Conservation (phyloP, 805 yeast species). For the Cyberlindnera nakhonratchasimensis region DNA sequence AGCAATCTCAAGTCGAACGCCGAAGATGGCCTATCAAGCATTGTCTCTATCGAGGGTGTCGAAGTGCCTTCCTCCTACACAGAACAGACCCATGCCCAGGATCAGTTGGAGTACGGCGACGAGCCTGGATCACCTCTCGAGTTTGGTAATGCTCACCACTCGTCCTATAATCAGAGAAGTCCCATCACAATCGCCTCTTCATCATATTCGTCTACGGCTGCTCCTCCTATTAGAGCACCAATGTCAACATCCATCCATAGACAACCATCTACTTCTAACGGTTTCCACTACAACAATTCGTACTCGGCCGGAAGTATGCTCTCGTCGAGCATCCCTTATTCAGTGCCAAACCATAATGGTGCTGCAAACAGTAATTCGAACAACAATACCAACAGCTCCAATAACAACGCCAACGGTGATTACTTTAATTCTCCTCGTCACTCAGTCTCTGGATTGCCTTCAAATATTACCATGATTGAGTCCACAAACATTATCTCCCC, state of each 20-base stretch:
- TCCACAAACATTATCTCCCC: slow-evolving; percentile 74
- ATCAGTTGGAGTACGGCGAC: slow-evolving; percentile 8
- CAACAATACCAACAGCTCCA: slow-evolving; percentile 42
- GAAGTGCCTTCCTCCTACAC: slow-evolving; percentile 19
- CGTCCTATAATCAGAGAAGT: slow-evolving; percentile 20
- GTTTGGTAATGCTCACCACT: slow-evolving; percentile 6
- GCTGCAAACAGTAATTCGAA: slow-evolving; percentile 27
- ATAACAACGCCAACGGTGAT: slow-evolving; percentile 23
- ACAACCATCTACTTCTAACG: slow-evolving; percentile 22
- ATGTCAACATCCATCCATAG: slow-evolving; percentile 28
- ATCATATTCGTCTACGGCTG: slow-evolving; percentile 20
- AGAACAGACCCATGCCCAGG: no score
- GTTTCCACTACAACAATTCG: slow-evolving; percentile 17
- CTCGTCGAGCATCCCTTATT: slow-evolving; percentile 25
- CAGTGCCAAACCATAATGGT: slow-evolving; percentile 23
- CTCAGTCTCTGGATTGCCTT: slow-evolving; percentile 34
- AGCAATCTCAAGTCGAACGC: slow-evolving; percentile 9
- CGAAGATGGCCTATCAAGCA: slow-evolving; percentile 21
- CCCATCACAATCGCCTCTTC: slow-evolving; percentile 24
- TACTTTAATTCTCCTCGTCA: slow-evolving; percentile 33
- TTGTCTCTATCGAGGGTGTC: slow-evolving; percentile 30
- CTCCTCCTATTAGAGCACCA: slow-evolving; percentile 31
- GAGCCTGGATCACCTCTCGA: slow-evolving; percentile 12
- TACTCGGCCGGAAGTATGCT: slow-evolving; percentile 15
- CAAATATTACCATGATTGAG: slow-evolving; percentile 38